These are phyloP conservation scores for Lasiodiplodia citricola DNA, from an alignment of 2,329 filamentous ascomycete genomes.

Conservation along the genomic window DNA sequence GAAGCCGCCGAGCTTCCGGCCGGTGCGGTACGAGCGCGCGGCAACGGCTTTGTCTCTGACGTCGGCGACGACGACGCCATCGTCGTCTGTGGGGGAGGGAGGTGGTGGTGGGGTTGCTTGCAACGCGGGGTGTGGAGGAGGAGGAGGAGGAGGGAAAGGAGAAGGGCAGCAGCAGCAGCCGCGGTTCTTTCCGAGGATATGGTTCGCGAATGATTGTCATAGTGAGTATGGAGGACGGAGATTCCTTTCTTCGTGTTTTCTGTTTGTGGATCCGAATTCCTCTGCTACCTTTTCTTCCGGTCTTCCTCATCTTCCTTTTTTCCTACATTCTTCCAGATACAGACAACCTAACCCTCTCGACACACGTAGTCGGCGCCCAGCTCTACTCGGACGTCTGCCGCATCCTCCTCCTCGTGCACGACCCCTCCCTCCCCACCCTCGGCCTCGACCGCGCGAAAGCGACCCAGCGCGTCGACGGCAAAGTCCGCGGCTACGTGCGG, in stretches of 20 bases:
- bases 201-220: constrained; percentile 12
- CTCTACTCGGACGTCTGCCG: constrained; percentile 15
- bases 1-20: background rate
- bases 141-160: too few species aligned
- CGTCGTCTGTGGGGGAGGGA: too few species aligned
- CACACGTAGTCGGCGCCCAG: background rate
- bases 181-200: background rate
- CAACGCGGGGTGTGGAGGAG: too few species aligned
- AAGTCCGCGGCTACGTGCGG: background rate
- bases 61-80: too few species aligned
- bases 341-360: too few species aligned
- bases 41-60: too few species aligned
- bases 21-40: background rate
- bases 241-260: background rate
- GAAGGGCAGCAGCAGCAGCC: too few species aligned
- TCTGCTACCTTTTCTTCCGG: too few species aligned
- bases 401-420: background rate
- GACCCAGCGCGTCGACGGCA: background rate
- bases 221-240: background rate
- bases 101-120: too few species aligned
- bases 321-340: too few species aligned
- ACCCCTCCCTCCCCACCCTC: background rate
- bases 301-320: too few species aligned
- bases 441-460: background rate
- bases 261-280: too few species aligned